phyloP scores from a whole-genome alignment of 352 stramenopile species.

The Globisporangium spinosum region DNA sequence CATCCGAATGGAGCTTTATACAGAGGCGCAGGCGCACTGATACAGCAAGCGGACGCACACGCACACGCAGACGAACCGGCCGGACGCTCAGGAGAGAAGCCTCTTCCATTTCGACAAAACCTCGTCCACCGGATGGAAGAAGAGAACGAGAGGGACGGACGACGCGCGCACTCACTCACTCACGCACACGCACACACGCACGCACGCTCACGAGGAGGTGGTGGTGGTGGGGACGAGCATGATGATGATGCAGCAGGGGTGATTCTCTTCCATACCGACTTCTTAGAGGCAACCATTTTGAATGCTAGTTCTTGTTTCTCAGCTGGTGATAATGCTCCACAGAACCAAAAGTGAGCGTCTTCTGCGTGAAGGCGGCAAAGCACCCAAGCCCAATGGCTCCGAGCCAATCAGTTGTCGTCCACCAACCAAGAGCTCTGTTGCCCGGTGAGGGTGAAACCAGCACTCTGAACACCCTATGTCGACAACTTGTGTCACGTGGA shows the following conservation, averaged over 20 bases:
- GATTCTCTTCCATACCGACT: conserved; percentile 76
- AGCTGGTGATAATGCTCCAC: conserved; percentile 57
- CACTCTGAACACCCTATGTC: too few species aligned
- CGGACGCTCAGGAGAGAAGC: conserved; percentile 5
- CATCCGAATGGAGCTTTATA: neutral
- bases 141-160: conserved; percentile 20
- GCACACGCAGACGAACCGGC: neutral
- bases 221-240: conserved; percentile 7
- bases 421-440: conserved; percentile 13
- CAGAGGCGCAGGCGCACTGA: neutral
- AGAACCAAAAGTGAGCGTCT: conserved; percentile 36
- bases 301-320: conserved; percentile 66
- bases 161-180: conserved; percentile 8
- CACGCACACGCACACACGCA: conserved; percentile 5
- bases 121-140: conserved; percentile 62
- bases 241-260: conserved; percentile 16
- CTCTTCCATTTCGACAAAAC: conserved; percentile 21
- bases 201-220: conserved; percentile 1
- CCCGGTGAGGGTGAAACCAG: too few species aligned
- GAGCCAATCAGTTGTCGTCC: conserved; percentile 14
- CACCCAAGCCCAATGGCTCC: neutral
- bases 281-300: conserved; percentile 90
- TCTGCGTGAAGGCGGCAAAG: neutral
- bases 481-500: neutral
- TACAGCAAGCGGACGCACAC: neutral